Percentiles rank a stretch among this genome's conserved stretches.
These are phyloP conservation scores for Vachellia pachyceras DNA, from an alignment of 306 rosid species.

Conservation along the genomic window DNA sequence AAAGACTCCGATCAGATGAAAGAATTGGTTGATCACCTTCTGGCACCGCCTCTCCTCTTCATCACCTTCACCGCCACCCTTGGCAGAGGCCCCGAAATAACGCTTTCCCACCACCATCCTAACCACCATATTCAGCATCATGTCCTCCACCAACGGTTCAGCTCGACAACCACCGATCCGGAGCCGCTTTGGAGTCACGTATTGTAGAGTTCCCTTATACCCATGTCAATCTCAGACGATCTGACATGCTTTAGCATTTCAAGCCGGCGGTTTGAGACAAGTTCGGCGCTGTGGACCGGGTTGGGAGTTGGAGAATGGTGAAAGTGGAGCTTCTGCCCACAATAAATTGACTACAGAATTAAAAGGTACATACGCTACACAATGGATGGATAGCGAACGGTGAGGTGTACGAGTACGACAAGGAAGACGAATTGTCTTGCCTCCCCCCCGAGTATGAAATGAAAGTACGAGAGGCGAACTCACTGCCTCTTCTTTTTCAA, in stretches of 20 bases:
- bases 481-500: no score
- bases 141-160: conserved; percentile 50
- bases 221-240: no score
- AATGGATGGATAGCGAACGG: neutral
- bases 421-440: neutral
- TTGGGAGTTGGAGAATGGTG: neutral
- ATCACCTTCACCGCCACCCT: conserved; percentile 25
- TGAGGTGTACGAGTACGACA: neutral
- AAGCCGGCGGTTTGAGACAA: no score
- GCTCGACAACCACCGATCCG: conserved; percentile 24
- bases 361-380: neutral
- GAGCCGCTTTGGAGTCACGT: conserved; percentile 38
- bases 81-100: conserved; percentile 51
- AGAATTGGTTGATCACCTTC: conserved; percentile 52
- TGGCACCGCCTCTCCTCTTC: conserved; percentile 50
- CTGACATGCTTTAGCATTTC: no score
- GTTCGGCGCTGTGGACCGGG: neutral
- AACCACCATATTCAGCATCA: conserved; percentile 57
- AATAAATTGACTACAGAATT: neutral
- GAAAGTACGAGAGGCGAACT: no score
- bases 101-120: conserved; percentile 68
- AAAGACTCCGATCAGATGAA: conserved; percentile 54
- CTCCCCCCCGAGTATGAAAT: neutral
- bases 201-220: neutral
- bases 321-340: neutral